These are phyloP conservation scores for Styphnolobium japonicum DNA, from an alignment of 306 rosid species.

Conservation along the genomic window DNA sequence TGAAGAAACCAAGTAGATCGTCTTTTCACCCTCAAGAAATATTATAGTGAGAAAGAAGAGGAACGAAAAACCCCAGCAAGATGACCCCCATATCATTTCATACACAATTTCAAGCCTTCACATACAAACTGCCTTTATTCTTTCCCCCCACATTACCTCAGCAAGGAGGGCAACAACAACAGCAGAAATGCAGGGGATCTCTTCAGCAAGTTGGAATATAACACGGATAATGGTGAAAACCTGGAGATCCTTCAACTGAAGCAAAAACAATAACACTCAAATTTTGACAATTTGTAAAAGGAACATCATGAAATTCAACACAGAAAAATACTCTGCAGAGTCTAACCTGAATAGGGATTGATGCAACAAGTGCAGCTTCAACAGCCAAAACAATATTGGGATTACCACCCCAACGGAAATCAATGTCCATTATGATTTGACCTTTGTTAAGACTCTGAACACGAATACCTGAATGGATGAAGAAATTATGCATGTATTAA, in stretches of 20 bases:
- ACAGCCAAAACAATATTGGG: constrained; percentile 89
- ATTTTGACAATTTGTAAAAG: neutral
- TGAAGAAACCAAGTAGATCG: neutral
- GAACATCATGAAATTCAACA: neutral
- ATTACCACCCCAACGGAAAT: constrained; percentile 97
- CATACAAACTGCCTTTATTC: neutral
- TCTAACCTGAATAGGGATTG: constrained; percentile 92
- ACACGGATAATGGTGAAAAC: constrained; percentile 87
- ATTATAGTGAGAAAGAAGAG: neutral
- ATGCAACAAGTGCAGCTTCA: constrained; percentile 97
- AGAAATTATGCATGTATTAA: neutral
- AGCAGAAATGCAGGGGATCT: constrained; percentile 98
- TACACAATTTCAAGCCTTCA: neutral
- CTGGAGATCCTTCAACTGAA: constrained; percentile 95
- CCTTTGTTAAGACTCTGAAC: constrained; percentile 95
- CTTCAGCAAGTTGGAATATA: constrained; percentile 97
- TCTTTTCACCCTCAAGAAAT: neutral
- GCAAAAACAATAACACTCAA: constrained; percentile 17
- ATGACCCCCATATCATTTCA: neutral
- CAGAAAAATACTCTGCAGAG: neutral
- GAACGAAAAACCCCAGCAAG: neutral
- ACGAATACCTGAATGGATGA: constrained; percentile 73
- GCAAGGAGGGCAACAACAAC: constrained; percentile 95
- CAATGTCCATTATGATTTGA: constrained; percentile 96
- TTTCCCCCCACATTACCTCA: constrained; percentile 52